phyloP scores from a whole-genome alignment of 2,329 filamentous ascomycete genomes.

The Paraphoma chrysanthemicola region DNA sequence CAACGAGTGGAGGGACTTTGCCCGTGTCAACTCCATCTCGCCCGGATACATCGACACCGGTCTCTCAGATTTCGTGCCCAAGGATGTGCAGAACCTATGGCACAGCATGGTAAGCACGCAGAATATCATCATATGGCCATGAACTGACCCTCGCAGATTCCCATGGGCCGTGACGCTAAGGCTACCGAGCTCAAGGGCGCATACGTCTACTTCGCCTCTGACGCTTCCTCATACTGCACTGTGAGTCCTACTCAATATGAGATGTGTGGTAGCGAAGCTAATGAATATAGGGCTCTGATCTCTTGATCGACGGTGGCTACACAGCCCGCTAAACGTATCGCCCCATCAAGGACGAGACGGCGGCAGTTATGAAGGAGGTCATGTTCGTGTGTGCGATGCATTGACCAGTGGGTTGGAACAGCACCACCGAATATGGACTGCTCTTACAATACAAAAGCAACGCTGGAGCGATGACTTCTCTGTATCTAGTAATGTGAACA shows the following conservation, averaged over 20 bases:
- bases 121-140: too few relatives aligned
- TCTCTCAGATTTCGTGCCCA: constrained; percentile 68
- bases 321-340: constrained; percentile 48
- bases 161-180: constrained; percentile 78
- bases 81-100: constrained; percentile 76
- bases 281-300: constrained; percentile 61
- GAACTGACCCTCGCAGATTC: constrained; percentile 54
- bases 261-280: constrained; percentile 31
- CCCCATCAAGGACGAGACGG: constrained; percentile 7
- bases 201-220: constrained; percentile 81
- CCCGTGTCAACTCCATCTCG: constrained; percentile 71
- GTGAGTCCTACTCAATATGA: constrained; percentile 46
- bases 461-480: constrained; percentile 11
- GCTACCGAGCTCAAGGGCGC: constrained; percentile 81
- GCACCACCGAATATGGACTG: too few relatives aligned
- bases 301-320: constrained; percentile 80
- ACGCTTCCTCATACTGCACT: constrained; percentile 84
- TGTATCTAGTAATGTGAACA: constrained; percentile 24
- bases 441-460: constrained; percentile 16
- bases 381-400: too few relatives aligned
- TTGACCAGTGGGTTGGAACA: too few relatives aligned
- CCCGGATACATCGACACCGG: constrained; percentile 74
- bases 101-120: constrained; percentile 62
- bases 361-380: too few relatives aligned
- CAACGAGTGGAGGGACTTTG: constrained; percentile 74